Evolutionary conservation across 1,139 yeast species (phyloP).

Genomic region (Blastobotrys persicus): DNA sequence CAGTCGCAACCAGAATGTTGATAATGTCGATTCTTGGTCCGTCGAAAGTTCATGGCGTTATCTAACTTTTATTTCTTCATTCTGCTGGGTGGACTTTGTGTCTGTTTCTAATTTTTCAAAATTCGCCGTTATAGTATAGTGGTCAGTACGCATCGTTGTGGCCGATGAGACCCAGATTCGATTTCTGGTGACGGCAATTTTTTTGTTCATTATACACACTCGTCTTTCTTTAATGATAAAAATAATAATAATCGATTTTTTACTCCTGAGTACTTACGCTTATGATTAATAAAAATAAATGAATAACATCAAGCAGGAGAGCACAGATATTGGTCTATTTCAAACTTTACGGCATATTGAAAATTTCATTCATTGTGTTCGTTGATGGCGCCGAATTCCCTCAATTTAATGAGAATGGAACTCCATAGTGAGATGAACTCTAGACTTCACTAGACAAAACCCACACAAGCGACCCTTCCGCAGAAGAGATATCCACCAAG

Average conservation of each 20-base stretch:
- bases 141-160: constrained; percentile 40
- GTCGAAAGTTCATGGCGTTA: background rate
- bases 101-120: too few species aligned
- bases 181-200: constrained; percentile 32
- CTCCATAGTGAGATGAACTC: background rate
- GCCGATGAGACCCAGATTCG: constrained; percentile 43
- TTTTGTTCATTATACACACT: too few species aligned
- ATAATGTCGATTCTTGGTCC: too few species aligned
- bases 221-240: too few species aligned
- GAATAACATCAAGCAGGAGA: background rate
- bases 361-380: background rate
- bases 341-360: background rate
- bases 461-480: constrained; percentile 4
- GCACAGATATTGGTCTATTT: background rate
- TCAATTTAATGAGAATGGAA: background rate
- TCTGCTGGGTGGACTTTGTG: too few species aligned
- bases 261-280: background rate
- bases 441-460: background rate
- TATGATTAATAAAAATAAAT: background rate
- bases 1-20: too few species aligned
- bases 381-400: background rate
- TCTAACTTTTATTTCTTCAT: too few species aligned
- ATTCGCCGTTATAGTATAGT: constrained; percentile 33
- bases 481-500: constrained; percentile 1
- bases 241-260: background rate